These are phyloP conservation scores for Gelatoporia subvermispora DNA, from an alignment of 768 basidiomycete genomes.

Conservation along the genomic window DNA sequence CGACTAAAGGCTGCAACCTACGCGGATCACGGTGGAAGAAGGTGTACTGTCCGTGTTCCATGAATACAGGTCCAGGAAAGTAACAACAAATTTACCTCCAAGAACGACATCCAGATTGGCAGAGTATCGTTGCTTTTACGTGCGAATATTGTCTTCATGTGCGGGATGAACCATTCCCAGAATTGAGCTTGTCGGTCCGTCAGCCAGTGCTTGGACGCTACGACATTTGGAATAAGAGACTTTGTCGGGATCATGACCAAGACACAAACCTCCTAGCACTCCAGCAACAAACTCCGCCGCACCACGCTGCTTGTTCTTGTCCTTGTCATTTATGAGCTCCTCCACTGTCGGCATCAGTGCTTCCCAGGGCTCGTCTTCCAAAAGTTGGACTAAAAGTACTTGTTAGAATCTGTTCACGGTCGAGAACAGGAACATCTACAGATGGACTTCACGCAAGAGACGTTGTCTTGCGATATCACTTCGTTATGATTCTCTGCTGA, in stretches of 20 bases:
- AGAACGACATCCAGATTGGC: constrained; percentile 71
- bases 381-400: constrained; percentile 55
- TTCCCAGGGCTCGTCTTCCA: constrained; percentile 69
- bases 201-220: constrained; percentile 88
- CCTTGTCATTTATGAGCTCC: constrained; percentile 58
- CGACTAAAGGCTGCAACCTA: constrained; percentile 72
- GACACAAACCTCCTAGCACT: constrained; percentile 49
- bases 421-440: constrained; percentile 35
- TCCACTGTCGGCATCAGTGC: constrained; percentile 58
- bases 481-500: constrained; percentile 75
- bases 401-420: not conserved
- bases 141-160: constrained; percentile 60
- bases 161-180: constrained; percentile 78
- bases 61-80: not conserved
- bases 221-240: not conserved
- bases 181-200: constrained; percentile 57
- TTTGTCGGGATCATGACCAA: not conserved
- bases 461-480: constrained; percentile 59
- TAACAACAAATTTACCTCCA: constrained; percentile 45
- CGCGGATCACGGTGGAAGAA: constrained; percentile 81
- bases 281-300: constrained; percentile 82
- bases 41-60: constrained; percentile 46
- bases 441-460: constrained; percentile 70
- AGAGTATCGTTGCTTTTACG: constrained; percentile 78
- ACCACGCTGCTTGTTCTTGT: constrained; percentile 84